Evolutionary conservation across 768 basidiomycete genomes (phyloP), one percentile per base, ranked within the genome.

Genomic region (Leccinum imitatum): DNA sequence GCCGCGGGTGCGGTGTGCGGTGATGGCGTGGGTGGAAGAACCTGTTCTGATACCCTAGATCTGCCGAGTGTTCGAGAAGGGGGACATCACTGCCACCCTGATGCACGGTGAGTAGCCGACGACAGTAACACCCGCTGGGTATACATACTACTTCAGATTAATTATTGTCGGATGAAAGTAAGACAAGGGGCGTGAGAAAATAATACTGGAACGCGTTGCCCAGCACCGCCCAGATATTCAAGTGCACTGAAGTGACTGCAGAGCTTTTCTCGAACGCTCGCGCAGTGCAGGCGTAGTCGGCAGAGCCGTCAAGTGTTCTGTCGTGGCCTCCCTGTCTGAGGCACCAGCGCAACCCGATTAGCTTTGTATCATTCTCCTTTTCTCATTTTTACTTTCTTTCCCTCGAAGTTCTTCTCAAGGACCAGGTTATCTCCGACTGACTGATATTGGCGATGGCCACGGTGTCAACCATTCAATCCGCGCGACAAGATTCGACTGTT

Each of bases 401-500:
- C 59, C 53, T 61, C 56, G 53, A 58, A 59, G 46, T 57, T 57
- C 54, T 59, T 66, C 56, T 19, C 63, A 50, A 62, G 50, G 6
- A 51, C 57, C 53, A 67, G 39, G 59, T 46, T 63, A 70, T 69
- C 69, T 66, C 57, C 64, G 64, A 58, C 9, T 56, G 17, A 63
- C 61, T 64, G 61, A 62, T 63, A 62, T 61, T 60, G 63, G 61
- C 62, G 69, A 71, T 74, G 68, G 71, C 69, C 71, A 81, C 84
- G 79, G 78, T 84, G 58, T 77, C 85, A 58, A 73, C 82, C 56
- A 75, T 85, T 63, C 82, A 81, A 61, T 73, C 78, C 41, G 64
- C 77, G 59, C 75, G 78, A 64, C 79, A 76, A 59, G 78, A 81
- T 54, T 69, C 73, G 33, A 65, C 77, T 9, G 56, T 68, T 25